Evolutionary conservation across 169 alveolate genomes (phyloP).

Genomic region (Cystoisospora suis): DNA sequence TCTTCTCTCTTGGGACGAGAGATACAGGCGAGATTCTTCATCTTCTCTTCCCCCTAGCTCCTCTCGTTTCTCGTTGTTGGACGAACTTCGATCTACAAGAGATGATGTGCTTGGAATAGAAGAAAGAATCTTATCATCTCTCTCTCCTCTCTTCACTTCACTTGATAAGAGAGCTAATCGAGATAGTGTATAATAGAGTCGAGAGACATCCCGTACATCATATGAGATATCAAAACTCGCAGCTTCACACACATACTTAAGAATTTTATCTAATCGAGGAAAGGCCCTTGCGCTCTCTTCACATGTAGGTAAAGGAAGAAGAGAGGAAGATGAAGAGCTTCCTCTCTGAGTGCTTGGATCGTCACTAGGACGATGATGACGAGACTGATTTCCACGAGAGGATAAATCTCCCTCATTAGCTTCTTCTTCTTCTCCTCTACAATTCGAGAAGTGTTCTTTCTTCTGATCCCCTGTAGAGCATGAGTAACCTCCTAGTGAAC

Average conservation of each 20-base stretch:
- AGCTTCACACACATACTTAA: slow-evolving; percentile 22
- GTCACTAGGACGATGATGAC: neutral
- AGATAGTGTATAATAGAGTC: slow-evolving; percentile 3
- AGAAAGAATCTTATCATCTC: too few relatives aligned
- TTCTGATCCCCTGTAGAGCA: neutral
- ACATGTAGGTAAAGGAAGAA: slow-evolving; percentile 18
- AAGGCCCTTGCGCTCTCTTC: slow-evolving; percentile 52
- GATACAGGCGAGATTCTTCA: too few relatives aligned
- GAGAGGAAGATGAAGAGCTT: too few relatives aligned
- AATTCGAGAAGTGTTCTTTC: neutral
- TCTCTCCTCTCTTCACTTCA: too few relatives aligned
- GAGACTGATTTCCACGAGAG: neutral
- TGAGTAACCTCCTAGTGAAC: too few relatives aligned
- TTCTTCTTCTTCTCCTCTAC: neutral
- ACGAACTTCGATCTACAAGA: too few relatives aligned
- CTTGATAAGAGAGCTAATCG: neutral
- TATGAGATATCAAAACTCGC: slow-evolving; percentile 55
- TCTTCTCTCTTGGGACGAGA: too few relatives aligned
- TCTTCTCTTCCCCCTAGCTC: too few relatives aligned
- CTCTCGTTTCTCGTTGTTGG: too few relatives aligned
- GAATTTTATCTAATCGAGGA: slow-evolving; percentile 21
- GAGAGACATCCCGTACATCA: slow-evolving; percentile 63
- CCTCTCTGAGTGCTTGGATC: neutral
- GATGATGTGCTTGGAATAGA: too few relatives aligned
- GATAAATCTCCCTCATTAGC: neutral